Percentiles rank a stretch among this genome's conserved stretches.
phyloP scores from a whole-genome alignment of 805 yeast species.

The Candida tallmaniae region DNA sequence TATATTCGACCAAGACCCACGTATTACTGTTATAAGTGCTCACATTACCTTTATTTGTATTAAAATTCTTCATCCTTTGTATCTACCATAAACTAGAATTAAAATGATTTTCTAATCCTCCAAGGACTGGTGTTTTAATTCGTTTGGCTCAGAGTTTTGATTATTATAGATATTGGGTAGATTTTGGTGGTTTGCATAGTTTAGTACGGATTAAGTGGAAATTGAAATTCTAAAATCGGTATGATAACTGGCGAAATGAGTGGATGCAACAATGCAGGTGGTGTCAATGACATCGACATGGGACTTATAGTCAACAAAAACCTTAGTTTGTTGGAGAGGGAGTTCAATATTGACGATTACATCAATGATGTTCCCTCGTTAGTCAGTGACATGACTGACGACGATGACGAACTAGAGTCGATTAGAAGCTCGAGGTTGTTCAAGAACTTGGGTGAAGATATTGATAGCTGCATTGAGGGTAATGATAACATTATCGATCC shows the following conservation, averaged over 20 bases:
- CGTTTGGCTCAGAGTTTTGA: too few relatives aligned
- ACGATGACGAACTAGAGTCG: conserved; percentile 4
- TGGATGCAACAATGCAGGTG: background rate
- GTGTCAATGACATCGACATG: background rate
- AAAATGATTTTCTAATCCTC: too few relatives aligned
- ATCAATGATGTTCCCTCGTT: conserved; percentile 13
- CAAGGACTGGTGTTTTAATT: too few relatives aligned
- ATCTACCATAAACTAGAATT: too few relatives aligned
- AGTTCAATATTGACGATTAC: conserved; percentile 15
- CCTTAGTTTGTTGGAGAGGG: conserved; percentile 1
- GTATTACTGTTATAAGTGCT: too few relatives aligned
- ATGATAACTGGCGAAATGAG: background rate
- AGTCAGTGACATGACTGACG: conserved; percentile 11
- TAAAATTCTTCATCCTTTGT: too few relatives aligned
- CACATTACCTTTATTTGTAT: too few relatives aligned
- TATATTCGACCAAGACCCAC: too few relatives aligned
- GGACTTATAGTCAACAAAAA: background rate
- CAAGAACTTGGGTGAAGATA: background rate
- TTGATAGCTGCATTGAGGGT: background rate
- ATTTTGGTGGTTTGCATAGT: too few relatives aligned
- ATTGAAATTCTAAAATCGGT: background rate
- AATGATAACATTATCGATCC: background rate
- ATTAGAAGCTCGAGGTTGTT: background rate
- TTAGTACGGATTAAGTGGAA: too few relatives aligned
- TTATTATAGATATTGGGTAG: too few relatives aligned